phyloP scores from a whole-genome alignment of 768 basidiomycete species.

The Tricholoma hemisulphureum region DNA sequence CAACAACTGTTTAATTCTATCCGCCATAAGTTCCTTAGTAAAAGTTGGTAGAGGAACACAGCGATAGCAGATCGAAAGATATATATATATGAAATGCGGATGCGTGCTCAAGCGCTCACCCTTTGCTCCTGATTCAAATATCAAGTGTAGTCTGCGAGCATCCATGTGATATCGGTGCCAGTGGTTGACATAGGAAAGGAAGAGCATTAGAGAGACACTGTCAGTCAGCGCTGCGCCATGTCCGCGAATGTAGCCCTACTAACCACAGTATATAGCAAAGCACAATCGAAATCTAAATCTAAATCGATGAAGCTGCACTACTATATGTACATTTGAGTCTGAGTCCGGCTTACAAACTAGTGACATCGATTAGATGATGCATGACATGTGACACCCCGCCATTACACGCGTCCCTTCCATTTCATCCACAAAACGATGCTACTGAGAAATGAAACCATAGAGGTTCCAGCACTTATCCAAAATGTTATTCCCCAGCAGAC shows the following conservation, averaged over 20 bases:
- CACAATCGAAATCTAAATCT: no score
- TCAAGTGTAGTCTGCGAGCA: background rate
- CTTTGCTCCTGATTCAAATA: background rate
- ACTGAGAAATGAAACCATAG: conserved; percentile 42
- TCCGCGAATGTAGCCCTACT: no score
- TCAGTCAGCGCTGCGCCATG: background rate
- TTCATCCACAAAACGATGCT: conserved; percentile 56
- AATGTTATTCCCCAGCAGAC: conserved; percentile 72
- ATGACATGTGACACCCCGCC: no score
- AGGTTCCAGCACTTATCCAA: conserved; percentile 42
- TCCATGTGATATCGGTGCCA: conserved; percentile 12
- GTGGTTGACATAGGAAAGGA: no score
- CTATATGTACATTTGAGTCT: no score
- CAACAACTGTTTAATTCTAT: conserved; percentile 59
- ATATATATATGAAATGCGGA: background rate
- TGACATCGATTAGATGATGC: no score
- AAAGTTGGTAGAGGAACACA: background rate
- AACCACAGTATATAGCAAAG: no score
- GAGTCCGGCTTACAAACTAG: no score
- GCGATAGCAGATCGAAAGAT: background rate
- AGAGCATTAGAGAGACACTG: background rate
- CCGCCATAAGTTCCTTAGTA: conserved; percentile 20
- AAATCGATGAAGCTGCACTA: no score
- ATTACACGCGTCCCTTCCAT: conserved; percentile 61
- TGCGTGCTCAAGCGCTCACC: conserved; percentile 1